Evolutionary conservation across 352 stramenopile species (phyloP).

Genomic region (Pythium brassicae): DNA sequence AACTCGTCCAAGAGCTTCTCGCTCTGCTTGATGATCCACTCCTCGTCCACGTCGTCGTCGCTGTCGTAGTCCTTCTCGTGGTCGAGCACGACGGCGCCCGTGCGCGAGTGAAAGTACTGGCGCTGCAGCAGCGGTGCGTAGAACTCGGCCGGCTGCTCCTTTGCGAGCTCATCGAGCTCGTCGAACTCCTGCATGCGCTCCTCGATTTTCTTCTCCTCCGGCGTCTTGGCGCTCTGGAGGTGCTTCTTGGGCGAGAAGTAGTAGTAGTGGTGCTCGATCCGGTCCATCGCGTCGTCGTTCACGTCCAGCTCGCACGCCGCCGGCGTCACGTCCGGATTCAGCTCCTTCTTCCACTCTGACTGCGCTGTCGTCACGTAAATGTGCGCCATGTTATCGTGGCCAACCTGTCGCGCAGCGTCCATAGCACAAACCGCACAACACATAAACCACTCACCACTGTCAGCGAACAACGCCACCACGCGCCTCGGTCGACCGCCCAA

Average conservation of each 20-base stretch:
- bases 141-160: constrained; percentile 61
- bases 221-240: constrained; percentile 13
- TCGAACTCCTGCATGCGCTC: constrained; percentile 71
- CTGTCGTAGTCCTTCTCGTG: constrained; percentile 86
- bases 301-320: constrained; percentile 54
- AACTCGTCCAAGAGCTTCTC: constrained; percentile 86
- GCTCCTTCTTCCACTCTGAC: constrained; percentile 19
- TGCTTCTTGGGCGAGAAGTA: constrained; percentile 54
- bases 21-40: constrained; percentile 86
- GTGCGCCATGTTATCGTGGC: constrained; percentile 75
- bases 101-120: constrained; percentile 88
- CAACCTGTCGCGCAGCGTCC: constrained; percentile 30
- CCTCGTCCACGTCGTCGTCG: constrained; percentile 85
- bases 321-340: constrained; percentile 18
- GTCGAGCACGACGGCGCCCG: constrained; percentile 72
- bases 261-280: constrained; percentile 63
- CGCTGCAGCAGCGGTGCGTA: constrained; percentile 73
- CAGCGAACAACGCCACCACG: too few relatives aligned
- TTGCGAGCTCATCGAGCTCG: constrained; percentile 51
- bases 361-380: constrained; percentile 75
- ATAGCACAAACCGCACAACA: too few relatives aligned
- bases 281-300: constrained; percentile 40
- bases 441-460: too few relatives aligned
- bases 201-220: constrained; percentile 38
- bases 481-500: too few relatives aligned